Percentiles rank a stretch among this genome's conserved stretches.
Conservation (phyloP, 345 rosid genomes). For the Noccaea bulbosa region DNA sequence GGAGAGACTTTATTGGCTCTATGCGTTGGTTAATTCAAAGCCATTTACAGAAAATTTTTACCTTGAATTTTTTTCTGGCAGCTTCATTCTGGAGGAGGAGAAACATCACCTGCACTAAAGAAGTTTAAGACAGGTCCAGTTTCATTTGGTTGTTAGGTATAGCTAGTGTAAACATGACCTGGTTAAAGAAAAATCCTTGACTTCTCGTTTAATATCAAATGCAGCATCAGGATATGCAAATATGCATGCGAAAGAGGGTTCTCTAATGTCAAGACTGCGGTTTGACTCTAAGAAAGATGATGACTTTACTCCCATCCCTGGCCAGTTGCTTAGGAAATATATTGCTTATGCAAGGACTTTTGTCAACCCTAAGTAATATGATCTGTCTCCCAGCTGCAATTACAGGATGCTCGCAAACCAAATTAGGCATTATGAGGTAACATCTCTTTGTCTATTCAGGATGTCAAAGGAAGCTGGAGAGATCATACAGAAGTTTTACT, state of each 20-base stretch:
- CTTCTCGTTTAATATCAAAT: conserved; percentile 38
- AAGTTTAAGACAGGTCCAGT: conserved; percentile 56
- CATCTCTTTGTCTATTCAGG: conserved; percentile 49
- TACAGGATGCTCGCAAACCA: conserved; percentile 15
- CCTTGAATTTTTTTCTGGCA: conserved; percentile 42
- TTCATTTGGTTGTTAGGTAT: conserved; percentile 39
- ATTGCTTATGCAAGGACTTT: conserved; percentile 86
- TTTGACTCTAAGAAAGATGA: conserved; percentile 69
- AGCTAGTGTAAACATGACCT: conserved; percentile 20
- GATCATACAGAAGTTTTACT: conserved; percentile 83
- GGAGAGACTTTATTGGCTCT: conserved; percentile 8
- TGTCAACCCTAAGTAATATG: conserved; percentile 81
- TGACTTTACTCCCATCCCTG: conserved; percentile 81
- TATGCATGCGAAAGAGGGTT: conserved; percentile 50
- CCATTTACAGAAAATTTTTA: conserved; percentile 6
- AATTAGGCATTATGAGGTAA: conserved; percentile 25
- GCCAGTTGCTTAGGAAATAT: conserved; percentile 84
- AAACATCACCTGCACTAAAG: conserved; percentile 56
- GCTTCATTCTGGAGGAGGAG: conserved; percentile 82
- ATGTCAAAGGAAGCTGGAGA: conserved; percentile 92
- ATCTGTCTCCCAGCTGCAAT: conserved; percentile 21
- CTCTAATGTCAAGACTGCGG: conserved; percentile 81
- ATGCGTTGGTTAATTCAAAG: not conserved
- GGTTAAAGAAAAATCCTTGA: not conserved
- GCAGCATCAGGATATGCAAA: conserved; percentile 57